Percentiles rank a stretch among this genome's conserved stretches.
Conservation (phyloP, 2,329 filamentous ascomycete genomes). For the Aspergillus pseudoglaucus region DNA sequence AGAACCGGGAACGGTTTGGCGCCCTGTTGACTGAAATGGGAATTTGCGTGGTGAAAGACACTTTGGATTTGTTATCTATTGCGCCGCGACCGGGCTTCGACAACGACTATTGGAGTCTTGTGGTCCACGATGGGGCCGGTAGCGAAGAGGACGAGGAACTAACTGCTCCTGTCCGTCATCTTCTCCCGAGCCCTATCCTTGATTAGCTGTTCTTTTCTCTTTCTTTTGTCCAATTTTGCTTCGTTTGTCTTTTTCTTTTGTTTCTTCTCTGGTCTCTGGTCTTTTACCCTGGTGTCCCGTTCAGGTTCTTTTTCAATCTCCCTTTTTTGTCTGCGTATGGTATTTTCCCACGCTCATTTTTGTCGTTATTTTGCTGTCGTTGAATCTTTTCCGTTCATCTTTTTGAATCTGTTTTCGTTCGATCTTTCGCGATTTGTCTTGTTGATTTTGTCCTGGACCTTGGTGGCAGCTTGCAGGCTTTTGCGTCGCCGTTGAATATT, state of each 20-base stretch:
- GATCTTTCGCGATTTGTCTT: not conserved
- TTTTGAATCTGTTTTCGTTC: not conserved
- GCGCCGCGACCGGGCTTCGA: constrained; percentile 1
- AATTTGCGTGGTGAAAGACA: constrained; percentile 1
- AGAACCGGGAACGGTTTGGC: constrained; percentile 12
- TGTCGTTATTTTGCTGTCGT: not conserved
- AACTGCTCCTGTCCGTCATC: constrained; percentile 1
- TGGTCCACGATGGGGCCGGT: not conserved
- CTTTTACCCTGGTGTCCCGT: not conserved
- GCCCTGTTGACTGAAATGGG: constrained; percentile 9
- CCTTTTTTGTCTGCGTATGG: not conserved
- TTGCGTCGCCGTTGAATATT: not conserved
- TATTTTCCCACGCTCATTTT: not conserved
- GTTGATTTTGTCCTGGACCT: not conserved
- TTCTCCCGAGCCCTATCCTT: constrained; percentile 6
- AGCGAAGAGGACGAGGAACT: not conserved
- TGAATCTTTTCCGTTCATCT: not conserved
- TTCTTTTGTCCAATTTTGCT: not conserved
- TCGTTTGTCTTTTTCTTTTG: not conserved
- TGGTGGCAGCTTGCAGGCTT: not conserved
- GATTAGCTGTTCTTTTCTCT: constrained; percentile 3
- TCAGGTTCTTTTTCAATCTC: too few relatives aligned
- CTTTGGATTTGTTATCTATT: not conserved
- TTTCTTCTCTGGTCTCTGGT: not conserved
- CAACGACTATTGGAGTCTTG: constrained; percentile 5